A percentile compares a stretch with the other conserved stretches of the same genome.
phyloP scores from a whole-genome alignment of 306 rosid species.

The Arachis stenosperma region DNA sequence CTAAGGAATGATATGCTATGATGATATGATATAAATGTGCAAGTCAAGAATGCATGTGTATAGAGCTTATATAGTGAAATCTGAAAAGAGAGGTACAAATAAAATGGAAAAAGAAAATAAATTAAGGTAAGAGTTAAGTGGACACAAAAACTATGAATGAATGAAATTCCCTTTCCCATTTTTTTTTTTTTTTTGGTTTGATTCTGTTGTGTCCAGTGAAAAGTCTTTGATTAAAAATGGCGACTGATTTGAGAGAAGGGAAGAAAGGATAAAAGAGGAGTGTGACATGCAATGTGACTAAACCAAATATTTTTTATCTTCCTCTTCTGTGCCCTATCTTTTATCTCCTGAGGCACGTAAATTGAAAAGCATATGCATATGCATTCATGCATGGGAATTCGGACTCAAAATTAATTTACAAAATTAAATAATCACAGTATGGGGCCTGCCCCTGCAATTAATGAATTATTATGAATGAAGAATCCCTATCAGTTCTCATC shows the following conservation, averaged over 20 bases:
- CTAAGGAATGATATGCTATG: neutral
- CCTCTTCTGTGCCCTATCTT: constrained; percentile 55
- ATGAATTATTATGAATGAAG: neutral
- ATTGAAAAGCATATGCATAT: constrained; percentile 42
- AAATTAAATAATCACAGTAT: neutral
- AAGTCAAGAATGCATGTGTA: constrained; percentile 34
- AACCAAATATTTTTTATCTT: constrained; percentile 49
- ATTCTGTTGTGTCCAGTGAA: constrained; percentile 35
- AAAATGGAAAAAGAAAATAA: neutral
- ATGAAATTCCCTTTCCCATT: neutral
- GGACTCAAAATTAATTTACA: constrained; percentile 21
- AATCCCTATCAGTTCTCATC: neutral
- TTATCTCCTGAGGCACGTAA: constrained; percentile 79
- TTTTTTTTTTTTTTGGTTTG: neutral
- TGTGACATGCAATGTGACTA: constrained; percentile 67
- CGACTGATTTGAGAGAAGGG: constrained; percentile 63
- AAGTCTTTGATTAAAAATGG: constrained; percentile 45
- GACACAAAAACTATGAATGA: constrained; percentile 42
- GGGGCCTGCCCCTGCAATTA: constrained; percentile 35
- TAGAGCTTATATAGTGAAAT: constrained; percentile 48
- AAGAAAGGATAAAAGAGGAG: constrained; percentile 49
- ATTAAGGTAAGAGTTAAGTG: constrained; percentile 31
- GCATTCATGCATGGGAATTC: constrained; percentile 43
- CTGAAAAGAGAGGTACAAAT: too few relatives aligned
- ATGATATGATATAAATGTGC: constrained; percentile 58